Evolutionary conservation across 1,284 basidiomycete species (phyloP), one percentile per base, ranked within the genome.

Genomic region (Tausonia pullulans): DNA sequence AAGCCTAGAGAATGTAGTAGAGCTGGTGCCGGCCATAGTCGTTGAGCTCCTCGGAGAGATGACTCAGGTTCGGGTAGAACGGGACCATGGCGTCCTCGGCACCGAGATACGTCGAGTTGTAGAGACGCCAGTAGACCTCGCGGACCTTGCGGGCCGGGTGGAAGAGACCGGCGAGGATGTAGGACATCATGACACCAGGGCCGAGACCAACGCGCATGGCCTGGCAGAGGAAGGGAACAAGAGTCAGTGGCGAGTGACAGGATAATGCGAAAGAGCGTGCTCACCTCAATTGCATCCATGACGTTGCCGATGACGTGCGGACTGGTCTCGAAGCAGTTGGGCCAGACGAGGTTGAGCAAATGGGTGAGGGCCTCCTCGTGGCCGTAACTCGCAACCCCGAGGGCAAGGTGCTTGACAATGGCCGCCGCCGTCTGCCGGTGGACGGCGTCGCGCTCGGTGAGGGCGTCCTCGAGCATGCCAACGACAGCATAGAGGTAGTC

Each of bases 361-460:
- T 98, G 96, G 63, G 93, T 83, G 84, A 98, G 90, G 14, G 93
- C 93, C 76, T 98, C 96, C 77, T 99, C 96, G 72, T 93, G 94
- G 0, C 96, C 96, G 13, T 58, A 56, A 39, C 60, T 58, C 7
- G 64, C 64, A 40, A 60, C 94, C 55, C 96, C 96, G 46, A 99
- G 84, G 2, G 96, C 93, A 56, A 99, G 80, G 76, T 99, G 96
- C 79, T 98, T 98, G 71, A 98, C 94, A 72, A 98, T 98, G n/a
- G 95, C 94, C 69, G 90, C 92, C 0, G 95, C 93, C 0, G 96
- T 98, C 74, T 98, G 96, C 63, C 96, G 87, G 75, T 98, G 96
- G 43, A 99, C 96, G 61, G 96, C 86, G 73, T 98, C 96, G 67
- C 96, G 88, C 75, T 99, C 96, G 14, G 94, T 98, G 61, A 98